Percentiles rank a stretch among this genome's conserved stretches.
These are phyloP conservation scores for Penicillium chermesinum DNA, from an alignment of 495 filamentous ascomycete genomes.

Conservation along the genomic window DNA sequence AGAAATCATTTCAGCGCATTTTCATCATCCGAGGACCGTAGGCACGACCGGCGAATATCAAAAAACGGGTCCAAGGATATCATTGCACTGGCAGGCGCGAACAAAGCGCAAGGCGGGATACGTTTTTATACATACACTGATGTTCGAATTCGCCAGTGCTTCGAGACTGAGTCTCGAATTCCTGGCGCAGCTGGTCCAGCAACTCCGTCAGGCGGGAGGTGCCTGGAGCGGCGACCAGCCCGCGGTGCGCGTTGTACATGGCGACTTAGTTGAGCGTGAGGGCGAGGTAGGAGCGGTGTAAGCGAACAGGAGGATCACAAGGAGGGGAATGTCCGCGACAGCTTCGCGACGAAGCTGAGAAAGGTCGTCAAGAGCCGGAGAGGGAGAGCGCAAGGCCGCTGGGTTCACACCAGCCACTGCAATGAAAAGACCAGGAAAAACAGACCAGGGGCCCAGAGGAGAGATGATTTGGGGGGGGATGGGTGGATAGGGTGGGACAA, in stretches of 20 bases:
- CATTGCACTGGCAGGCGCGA: too few species aligned
- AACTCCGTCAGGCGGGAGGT: conserved; percentile 82
- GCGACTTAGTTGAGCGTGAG: conserved; percentile 14
- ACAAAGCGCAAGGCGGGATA: neutral
- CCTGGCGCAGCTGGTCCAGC: conserved; percentile 79
- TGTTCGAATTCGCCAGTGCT: conserved; percentile 78
- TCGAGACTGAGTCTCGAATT: conserved; percentile 81
- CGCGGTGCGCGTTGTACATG: conserved; percentile 91
- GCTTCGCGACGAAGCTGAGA: neutral
- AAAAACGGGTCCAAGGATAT: too few species aligned
- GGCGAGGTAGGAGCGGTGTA: too few species aligned
- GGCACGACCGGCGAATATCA: conserved; percentile 15
- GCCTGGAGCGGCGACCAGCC: conserved; percentile 62
- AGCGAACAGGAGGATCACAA: conserved; percentile 10
- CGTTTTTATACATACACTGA: conserved; percentile 62
- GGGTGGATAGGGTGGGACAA: conserved; percentile 3
- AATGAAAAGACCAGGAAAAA: neutral
- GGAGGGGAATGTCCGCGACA: neutral
- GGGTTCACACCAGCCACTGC: conserved; percentile 14
- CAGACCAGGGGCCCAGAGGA: neutral
- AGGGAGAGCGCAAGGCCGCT: conserved; percentile 22
- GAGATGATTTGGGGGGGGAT: conserved; percentile 1
- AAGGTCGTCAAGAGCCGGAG: neutral
- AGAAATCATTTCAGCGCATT: conserved; percentile 27
- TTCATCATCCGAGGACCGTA: conserved; percentile 14